phyloP scores from a whole-genome alignment of 2,329 filamentous ascomycete genomes.

The Thielaviopsis populi region DNA sequence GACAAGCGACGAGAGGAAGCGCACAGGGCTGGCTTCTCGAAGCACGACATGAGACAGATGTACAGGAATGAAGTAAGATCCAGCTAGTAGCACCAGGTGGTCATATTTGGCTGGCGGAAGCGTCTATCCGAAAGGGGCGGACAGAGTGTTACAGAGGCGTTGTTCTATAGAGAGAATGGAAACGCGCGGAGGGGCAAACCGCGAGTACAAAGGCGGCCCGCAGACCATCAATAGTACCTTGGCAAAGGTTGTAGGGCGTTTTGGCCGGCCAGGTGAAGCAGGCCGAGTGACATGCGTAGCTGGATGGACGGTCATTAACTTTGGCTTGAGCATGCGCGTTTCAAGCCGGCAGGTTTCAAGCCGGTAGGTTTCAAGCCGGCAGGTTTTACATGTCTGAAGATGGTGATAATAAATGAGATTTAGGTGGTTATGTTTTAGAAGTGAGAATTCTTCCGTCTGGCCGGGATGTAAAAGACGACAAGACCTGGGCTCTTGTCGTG shows the following conservation, averaged over 20 bases:
- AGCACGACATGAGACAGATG: neutral
- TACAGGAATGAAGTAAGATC: neutral
- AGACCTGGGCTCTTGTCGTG: neutral
- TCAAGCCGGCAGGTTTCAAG: neutral
- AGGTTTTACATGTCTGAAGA: too few species aligned
- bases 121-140: neutral
- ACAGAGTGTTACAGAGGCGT: neutral
- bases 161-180: neutral
- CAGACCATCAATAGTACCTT: neutral
- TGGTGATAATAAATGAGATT: too few species aligned
- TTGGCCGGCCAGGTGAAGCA: neutral
- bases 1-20: neutral
- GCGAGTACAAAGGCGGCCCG: neutral
- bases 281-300: neutral
- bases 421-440: too few species aligned
- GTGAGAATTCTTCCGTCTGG: too few species aligned
- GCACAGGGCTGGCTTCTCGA: neutral
- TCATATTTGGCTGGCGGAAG: neutral
- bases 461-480: neutral
- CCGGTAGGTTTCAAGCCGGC: too few species aligned
- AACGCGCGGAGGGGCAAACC: neutral
- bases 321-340: neutral
- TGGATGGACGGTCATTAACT: neutral
- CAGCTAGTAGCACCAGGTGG: neutral
- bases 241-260: neutral